Evolutionary conservation across 1,139 yeast species (phyloP), one percentile per base, ranked within the genome.

Genomic region (Kazachstania sp.): DNA sequence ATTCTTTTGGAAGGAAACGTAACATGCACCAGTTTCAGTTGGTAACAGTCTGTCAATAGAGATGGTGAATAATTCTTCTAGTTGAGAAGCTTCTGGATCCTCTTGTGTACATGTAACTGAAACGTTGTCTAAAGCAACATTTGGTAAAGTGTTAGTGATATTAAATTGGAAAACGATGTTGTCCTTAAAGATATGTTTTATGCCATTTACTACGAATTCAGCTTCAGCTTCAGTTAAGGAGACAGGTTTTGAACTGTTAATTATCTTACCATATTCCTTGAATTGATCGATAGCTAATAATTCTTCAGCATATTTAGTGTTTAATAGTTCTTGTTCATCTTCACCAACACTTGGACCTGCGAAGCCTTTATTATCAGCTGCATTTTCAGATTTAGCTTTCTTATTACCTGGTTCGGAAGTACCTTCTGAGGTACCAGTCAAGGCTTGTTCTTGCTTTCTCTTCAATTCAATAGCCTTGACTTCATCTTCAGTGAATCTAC

Each of bases 141-240:
- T 90, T 43, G 81, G 80, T 59, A 90, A 75, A 1, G 98, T 92
- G 69, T 92, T 94, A 52, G 83, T 78, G 56, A 94, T 79, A 56
- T 84, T 80, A 68, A 79, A 92, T 71, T 92, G 96, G 55, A 92
- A 71, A 31, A 92, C 94, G 62, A 88, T 71, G 65, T 87, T 85
- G 38, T 78, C 77, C 46, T 78, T 69, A 69, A 85, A 92, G 51
- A 88, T 71, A 66, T 90, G 97, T 67, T 86, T 88, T 49, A 86
- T 75, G 32, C 86, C 92, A 47, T 77, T 76, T 46, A 94, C 95
- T 45, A 87, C 92, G 65, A 88, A 88, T 68, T 92, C 99, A 54
- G 95, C 88, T 64, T 90, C 98, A 53, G 79, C 77, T 65, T 92
- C 98, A 32, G 98, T 90, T 60, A 92, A 78, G 56, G 83, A 79